Conservation (phyloP, 2,329 filamentous ascomycete species). For the Pseudogymnoascus sp. region DNA sequence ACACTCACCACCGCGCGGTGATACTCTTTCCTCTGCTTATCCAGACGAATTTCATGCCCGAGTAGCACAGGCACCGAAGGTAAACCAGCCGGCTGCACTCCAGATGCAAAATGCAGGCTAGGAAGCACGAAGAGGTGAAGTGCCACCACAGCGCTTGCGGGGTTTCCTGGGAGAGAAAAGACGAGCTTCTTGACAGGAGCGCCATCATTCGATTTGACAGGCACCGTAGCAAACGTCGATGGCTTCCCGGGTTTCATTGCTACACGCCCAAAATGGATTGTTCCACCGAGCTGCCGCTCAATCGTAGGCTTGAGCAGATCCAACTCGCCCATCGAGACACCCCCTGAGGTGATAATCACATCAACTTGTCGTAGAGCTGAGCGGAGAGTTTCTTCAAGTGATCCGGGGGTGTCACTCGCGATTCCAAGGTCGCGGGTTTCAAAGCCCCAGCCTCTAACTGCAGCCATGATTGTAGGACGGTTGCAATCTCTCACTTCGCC, state of each 20-base stretch:
- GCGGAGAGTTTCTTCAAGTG: conserved; percentile 70
- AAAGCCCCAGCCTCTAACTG: conserved; percentile 67
- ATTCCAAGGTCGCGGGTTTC: conserved; percentile 81
- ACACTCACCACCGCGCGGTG: conserved; percentile 73
- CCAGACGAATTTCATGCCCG: conserved; percentile 65
- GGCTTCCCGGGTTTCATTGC: conserved; percentile 98
- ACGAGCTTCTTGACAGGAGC: conserved; percentile 60
- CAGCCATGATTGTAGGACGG: conserved; percentile 76
- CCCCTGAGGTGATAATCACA: conserved; percentile 83
- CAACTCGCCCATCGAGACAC: conserved; percentile 95
- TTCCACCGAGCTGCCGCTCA: conserved; percentile 80
- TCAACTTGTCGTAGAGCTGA: conserved; percentile 67
- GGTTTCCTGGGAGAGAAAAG: conserved; percentile 90
- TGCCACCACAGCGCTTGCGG: conserved; percentile 85
- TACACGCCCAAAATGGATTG: conserved; percentile 92
- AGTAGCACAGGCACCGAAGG: conserved; percentile 65
- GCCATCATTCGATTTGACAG: conserved; percentile 53
- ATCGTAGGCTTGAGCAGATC: conserved; percentile 95
- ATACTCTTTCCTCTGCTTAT: conserved; percentile 76
- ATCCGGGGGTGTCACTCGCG: conserved; percentile 63
- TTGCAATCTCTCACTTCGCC: conserved; percentile 95
- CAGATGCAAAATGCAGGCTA: conserved; percentile 68
- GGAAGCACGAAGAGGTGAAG: conserved; percentile 93
- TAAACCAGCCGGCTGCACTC: conserved; percentile 60
- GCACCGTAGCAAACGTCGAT: conserved; percentile 89